Conservation (phyloP, 176 grass and related monocot genomes). For the Zea luxurians region DNA sequence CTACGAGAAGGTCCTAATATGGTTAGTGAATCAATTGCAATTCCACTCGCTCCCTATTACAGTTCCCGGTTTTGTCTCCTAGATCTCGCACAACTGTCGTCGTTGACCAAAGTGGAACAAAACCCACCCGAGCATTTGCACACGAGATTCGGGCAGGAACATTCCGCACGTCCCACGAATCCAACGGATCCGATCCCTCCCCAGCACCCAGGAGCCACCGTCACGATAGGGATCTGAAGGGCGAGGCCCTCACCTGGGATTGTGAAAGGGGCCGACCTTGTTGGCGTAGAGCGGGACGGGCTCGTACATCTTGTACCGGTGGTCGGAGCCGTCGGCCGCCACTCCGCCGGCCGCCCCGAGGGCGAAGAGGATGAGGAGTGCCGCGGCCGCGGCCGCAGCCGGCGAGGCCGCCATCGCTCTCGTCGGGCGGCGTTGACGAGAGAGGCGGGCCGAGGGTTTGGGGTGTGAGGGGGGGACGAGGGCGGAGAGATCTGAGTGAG, state of each 20-base stretch:
- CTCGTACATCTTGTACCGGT: constrained; percentile 74
- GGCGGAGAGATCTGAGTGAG: constrained; percentile 40
- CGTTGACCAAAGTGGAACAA: constrained; percentile 19
- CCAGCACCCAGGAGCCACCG: neutral
- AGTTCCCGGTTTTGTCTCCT: neutral
- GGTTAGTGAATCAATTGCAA: constrained; percentile 8
- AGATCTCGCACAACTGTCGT: constrained; percentile 18
- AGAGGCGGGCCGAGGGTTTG: constrained; percentile 5
- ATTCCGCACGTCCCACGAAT: neutral
- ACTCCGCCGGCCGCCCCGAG: constrained; percentile 67
- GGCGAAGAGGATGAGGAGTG: constrained; percentile 48
- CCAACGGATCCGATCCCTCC: constrained; percentile 26
- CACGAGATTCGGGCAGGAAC: neutral
- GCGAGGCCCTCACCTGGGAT: constrained; percentile 69
- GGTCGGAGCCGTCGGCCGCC: constrained; percentile 69
- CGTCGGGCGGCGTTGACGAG: constrained; percentile 52
- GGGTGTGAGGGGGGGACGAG: constrained; percentile 6
- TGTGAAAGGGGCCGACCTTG: constrained; percentile 96
- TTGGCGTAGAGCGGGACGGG: constrained; percentile 86
- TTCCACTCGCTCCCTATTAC: neutral
- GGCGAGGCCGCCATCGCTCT: constrained; percentile 50
- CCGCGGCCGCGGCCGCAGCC: constrained; percentile 54
- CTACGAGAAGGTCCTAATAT: neutral
- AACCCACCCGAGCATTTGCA: neutral
- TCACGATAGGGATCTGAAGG: constrained; percentile 25